phyloP scores from a whole-genome alignment of 305 asterid species.

The Solanum hybrid region DNA sequence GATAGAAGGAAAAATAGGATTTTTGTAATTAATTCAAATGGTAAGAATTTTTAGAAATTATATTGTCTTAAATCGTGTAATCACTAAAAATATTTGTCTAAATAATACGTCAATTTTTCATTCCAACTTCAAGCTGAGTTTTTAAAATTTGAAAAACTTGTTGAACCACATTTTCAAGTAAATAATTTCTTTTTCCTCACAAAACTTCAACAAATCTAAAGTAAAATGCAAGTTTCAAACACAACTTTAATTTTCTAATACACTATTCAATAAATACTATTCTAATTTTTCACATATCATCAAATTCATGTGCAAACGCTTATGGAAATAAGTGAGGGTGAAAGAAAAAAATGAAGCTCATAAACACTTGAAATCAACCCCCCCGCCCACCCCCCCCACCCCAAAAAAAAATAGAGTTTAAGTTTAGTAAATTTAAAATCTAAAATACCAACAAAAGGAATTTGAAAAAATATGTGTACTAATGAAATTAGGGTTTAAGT shows the following conservation, averaged over 20 bases:
- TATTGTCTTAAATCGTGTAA: too few relatives aligned
- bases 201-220: not conserved
- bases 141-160: not conserved
- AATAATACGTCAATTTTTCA: not conserved
- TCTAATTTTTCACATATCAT: not conserved
- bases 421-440: too few relatives aligned
- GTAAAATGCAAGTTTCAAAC: not conserved
- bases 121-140: not conserved
- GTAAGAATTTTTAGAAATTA: not conserved
- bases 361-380: not conserved
- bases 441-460: too few relatives aligned
- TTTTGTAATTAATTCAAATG: not conserved
- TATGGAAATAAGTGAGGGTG: not conserved
- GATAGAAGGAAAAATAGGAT: not conserved
- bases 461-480: too few relatives aligned
- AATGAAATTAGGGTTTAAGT: too few relatives aligned
- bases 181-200: not conserved
- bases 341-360: not conserved
- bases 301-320: not conserved
- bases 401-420: too few relatives aligned
- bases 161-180: not conserved
- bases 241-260: not conserved
- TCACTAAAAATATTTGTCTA: not conserved
- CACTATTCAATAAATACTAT: not conserved
- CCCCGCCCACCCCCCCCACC: too few relatives aligned